Evolutionary conservation across 257 asterid species (phyloP).

Genomic region (Pogostemon cablin): DNA sequence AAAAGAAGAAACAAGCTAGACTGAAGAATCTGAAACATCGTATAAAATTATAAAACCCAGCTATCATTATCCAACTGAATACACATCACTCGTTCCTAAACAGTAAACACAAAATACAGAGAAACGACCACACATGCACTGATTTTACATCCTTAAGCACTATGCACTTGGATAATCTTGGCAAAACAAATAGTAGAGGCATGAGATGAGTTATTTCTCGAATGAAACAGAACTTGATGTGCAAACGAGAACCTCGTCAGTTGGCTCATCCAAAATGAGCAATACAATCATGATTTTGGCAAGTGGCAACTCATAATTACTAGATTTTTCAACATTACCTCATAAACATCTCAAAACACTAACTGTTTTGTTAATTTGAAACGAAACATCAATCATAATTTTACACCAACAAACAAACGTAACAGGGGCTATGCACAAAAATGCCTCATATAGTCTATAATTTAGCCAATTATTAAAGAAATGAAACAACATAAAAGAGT

Average conservation of each 20-base stretch:
- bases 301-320: too few relatives aligned
- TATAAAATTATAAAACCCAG: neutral
- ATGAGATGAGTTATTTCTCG: too few relatives aligned
- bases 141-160: constrained; percentile 18
- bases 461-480: neutral
- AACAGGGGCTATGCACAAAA: neutral
- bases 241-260: too few relatives aligned
- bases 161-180: too few relatives aligned
- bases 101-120: neutral
- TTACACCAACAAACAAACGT: neutral
- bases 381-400: neutral
- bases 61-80: neutral
- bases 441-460: neutral
- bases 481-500: neutral
- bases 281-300: too few relatives aligned
- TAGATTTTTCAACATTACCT: neutral
- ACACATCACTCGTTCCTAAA: neutral
- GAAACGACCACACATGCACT: neutral
- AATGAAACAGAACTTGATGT: too few relatives aligned
- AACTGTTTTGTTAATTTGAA: neutral
- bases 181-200: too few relatives aligned
- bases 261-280: too few relatives aligned
- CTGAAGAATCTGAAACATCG: neutral
- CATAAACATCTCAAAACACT: neutral
- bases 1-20: neutral